These are phyloP conservation scores for Diutina rugosa DNA, from an alignment of 1,139 yeast genomes.

Conservation along the genomic window DNA sequence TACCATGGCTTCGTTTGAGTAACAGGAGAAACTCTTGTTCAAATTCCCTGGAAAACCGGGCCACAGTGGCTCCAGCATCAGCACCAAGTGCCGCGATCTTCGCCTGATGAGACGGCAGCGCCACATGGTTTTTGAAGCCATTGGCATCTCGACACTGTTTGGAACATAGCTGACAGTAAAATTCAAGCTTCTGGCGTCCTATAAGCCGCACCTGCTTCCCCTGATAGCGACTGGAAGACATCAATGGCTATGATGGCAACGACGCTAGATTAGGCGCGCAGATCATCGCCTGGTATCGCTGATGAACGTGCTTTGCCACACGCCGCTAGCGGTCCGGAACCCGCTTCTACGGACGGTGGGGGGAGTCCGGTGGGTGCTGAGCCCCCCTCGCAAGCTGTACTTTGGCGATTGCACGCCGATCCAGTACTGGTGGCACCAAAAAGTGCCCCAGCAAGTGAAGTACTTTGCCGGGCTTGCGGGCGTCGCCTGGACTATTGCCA, in stretches of 20 bases:
- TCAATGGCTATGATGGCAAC: background rate
- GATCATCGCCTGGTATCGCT: background rate
- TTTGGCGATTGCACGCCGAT: slow-evolving; percentile 14
- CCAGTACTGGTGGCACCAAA: slow-evolving; percentile 15
- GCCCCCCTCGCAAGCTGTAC: background rate
- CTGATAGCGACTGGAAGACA: slow-evolving; percentile 21
- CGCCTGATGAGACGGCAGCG: slow-evolving; percentile 62
- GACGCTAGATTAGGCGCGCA: background rate
- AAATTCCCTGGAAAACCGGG: slow-evolving; percentile 46
- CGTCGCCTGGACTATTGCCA: slow-evolving; percentile 18
- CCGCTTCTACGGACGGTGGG: background rate
- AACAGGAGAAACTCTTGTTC: slow-evolving; percentile 52
- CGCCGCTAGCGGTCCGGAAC: background rate
- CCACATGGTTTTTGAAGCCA: slow-evolving; percentile 82
- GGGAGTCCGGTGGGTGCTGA: background rate
- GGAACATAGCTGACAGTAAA: slow-evolving; percentile 84
- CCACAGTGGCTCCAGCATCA: slow-evolving; percentile 31
- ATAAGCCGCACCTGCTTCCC: slow-evolving; percentile 69
- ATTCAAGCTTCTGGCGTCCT: slow-evolving; percentile 76
- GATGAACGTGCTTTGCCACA: background rate
- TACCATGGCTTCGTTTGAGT: slow-evolving; percentile 63
- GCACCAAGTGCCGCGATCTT: slow-evolving; percentile 27
- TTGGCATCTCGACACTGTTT: slow-evolving; percentile 94
- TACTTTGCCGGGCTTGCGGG: slow-evolving; percentile 16
- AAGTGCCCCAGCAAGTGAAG: slow-evolving; percentile 17